Conservation (phyloP, 306 rosid species). For the Cyamopsis tetragonoloba region DNA sequence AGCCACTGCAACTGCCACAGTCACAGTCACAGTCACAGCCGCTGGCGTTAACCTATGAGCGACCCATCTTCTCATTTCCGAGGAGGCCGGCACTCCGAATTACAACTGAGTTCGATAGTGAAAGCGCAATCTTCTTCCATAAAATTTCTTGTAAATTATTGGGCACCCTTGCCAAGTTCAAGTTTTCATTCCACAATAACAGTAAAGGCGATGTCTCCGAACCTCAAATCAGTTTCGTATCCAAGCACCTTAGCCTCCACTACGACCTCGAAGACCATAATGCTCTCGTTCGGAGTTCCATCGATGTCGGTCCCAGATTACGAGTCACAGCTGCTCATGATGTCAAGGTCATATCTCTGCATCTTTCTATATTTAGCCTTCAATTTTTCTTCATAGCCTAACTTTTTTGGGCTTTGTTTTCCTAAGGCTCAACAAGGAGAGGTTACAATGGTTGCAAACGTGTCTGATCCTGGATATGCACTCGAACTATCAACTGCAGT, state of each 20-base stretch:
- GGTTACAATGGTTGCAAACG: slow-evolving; percentile 51
- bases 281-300: slow-evolving; percentile 57
- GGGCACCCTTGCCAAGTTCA: slow-evolving; percentile 71
- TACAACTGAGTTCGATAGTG: slow-evolving; percentile 89
- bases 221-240: slow-evolving; percentile 60
- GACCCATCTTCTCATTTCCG: slow-evolving; percentile 40
- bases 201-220: slow-evolving; percentile 55
- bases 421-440: slow-evolving; percentile 74
- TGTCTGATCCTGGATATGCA: slow-evolving; percentile 67
- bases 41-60: slow-evolving; percentile 11
- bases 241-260: slow-evolving; percentile 62
- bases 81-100: slow-evolving; percentile 60
- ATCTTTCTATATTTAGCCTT: not conserved
- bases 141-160: slow-evolving; percentile 80
- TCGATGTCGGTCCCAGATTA: slow-evolving; percentile 61
- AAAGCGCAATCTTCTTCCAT: slow-evolving; percentile 60
- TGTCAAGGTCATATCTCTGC: slow-evolving; percentile 49
- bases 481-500: slow-evolving; percentile 66
- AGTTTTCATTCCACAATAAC: slow-evolving; percentile 58
- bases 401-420: not conserved
- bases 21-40: slow-evolving; percentile 22
- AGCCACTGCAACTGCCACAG: no score
- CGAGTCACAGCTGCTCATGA: slow-evolving; percentile 63
- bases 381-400: not conserved
- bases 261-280: slow-evolving; percentile 61